A percentile compares a stretch with the other conserved stretches of the same genome.
phyloP scores from a whole-genome alignment of 495 filamentous ascomycete species.

The Viridothelium virens region DNA sequence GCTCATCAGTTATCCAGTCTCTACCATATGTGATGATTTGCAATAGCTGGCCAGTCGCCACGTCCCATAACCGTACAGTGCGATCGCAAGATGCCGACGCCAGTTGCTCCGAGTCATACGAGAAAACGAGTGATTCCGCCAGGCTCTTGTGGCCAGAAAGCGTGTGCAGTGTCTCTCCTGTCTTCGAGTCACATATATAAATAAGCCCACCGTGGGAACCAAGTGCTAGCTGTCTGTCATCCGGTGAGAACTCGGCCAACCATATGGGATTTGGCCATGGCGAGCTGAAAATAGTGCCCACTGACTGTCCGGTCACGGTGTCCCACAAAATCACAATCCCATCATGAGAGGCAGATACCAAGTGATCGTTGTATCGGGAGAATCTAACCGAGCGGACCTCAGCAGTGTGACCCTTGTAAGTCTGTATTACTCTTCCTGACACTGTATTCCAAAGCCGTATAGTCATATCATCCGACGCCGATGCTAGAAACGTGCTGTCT shows the following conservation, averaged over 20 bases:
- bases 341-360: background rate
- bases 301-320: background rate
- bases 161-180: background rate
- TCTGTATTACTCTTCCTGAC: background rate
- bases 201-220: background rate
- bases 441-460: constrained; percentile 16
- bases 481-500: constrained; percentile 14
- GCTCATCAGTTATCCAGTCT: background rate
- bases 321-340: background rate
- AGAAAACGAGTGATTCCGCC: background rate
- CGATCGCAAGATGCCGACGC: background rate
- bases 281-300: background rate
- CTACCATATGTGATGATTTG: background rate
- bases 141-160: background rate
- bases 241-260: background rate
- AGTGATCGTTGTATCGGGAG: background rate
- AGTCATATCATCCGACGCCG: background rate
- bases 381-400: background rate
- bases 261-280: background rate
- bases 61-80: background rate
- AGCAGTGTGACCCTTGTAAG: background rate
- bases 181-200: background rate
- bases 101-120: background rate
- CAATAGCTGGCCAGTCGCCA: background rate
- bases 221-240: background rate